A percentile compares a stretch with the other conserved stretches of the same genome.
Conservation (phyloP, 495 filamentous ascomycete genomes). For the Pyronema omphalodes region DNA sequence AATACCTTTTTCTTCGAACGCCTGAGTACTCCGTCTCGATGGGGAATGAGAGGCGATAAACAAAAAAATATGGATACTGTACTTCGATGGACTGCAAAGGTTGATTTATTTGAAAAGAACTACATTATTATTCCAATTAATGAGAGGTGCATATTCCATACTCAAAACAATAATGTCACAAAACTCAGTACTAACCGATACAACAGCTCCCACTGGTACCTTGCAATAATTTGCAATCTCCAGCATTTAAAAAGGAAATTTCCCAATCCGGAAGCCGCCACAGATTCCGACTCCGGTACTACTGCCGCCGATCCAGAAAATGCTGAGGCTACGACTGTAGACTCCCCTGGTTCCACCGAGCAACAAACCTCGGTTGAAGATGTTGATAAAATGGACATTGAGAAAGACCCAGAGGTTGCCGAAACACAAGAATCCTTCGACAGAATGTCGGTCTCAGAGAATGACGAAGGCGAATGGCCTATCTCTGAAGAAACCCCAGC, state of each 20-base stretch:
- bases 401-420: conserved; percentile 7
- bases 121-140: conserved; percentile 87
- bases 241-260: conserved; percentile 32
- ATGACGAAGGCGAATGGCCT: conserved; percentile 16
- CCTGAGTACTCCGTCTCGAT: conserved; percentile 34
- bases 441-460: background rate
- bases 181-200: conserved; percentile 8
- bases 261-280: conserved; percentile 7
- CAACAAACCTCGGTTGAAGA: background rate
- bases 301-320: background rate
- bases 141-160: conserved; percentile 30
- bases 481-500: background rate
- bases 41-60: conserved; percentile 29
- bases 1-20: conserved; percentile 82
- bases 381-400: background rate
- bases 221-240: conserved; percentile 90
- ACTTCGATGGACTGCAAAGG: conserved; percentile 70
- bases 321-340: background rate
- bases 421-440: conserved; percentile 6
- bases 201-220: conserved; percentile 59
- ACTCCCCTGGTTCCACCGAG: background rate
- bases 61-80: conserved; percentile 37
- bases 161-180: background rate
- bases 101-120: conserved; percentile 71
- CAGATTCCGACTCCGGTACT: background rate